phyloP scores from a whole-genome alignment of 1,284 basidiomycete genomes.

The Tranzscheliella williamsii region DNA sequence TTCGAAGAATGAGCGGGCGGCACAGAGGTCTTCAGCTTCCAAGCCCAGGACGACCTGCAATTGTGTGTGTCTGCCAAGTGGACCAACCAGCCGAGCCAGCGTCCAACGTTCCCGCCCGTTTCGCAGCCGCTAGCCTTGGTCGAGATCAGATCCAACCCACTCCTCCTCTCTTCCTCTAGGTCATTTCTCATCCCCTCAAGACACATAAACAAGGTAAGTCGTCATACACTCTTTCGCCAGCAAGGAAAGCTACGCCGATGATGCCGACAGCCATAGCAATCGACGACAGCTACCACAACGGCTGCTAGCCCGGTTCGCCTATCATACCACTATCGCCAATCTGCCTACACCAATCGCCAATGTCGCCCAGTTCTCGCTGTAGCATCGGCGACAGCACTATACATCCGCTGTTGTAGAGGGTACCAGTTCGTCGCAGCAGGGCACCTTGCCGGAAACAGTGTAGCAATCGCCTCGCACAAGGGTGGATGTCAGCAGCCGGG shows the following conservation, averaged over 20 bases:
- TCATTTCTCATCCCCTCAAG: constrained; percentile 41
- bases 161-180: constrained; percentile 22
- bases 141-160: constrained; percentile 1
- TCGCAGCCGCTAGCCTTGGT: background rate
- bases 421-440: too few species aligned
- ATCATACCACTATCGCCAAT: background rate
- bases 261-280: constrained; percentile 6
- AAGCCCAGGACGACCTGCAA: background rate
- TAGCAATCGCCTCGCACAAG: too few species aligned
- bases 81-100: background rate
- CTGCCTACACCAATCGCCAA: background rate
- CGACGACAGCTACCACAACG: too few species aligned
- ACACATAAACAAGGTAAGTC: constrained; percentile 40
- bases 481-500: too few species aligned
- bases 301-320: too few species aligned
- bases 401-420: too few species aligned
- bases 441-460: too few species aligned
- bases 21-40: too few species aligned
- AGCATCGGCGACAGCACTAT: background rate
- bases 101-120: background rate
- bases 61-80: too few species aligned
- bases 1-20: background rate
- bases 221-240: background rate
- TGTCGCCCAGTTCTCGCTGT: background rate
- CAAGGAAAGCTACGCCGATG: background rate